phyloP scores from a whole-genome alignment of 768 basidiomycete genomes.

The Solioccasus polychromus region DNA sequence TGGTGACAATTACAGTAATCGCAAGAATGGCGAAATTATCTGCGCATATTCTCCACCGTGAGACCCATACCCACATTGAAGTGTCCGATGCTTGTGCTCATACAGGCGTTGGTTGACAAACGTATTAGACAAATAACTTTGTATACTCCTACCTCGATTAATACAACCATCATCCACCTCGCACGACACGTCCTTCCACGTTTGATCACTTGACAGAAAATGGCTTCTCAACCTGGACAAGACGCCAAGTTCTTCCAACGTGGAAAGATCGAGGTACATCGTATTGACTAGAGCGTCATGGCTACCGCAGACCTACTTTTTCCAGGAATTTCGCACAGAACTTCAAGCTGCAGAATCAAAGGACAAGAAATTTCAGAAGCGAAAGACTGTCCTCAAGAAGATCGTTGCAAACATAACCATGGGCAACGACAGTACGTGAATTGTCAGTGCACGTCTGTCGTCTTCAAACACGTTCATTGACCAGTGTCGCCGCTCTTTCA shows the following conservation, averaged over 20 bases:
- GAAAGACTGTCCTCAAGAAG: slow-evolving; percentile 95
- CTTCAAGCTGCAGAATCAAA: slow-evolving; percentile 89
- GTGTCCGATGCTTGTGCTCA: too few relatives aligned
- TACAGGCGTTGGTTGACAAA: too few relatives aligned
- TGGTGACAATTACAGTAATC: slow-evolving; percentile 3
- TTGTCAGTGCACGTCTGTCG: slow-evolving; percentile 8
- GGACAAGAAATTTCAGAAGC: slow-evolving; percentile 93
- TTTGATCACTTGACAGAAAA: slow-evolving; percentile 18
- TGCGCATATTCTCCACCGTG: too few relatives aligned
- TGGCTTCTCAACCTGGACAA: slow-evolving; percentile 62
- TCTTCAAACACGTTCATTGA: slow-evolving; percentile 17
- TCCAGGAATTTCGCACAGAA: slow-evolving; percentile 85
- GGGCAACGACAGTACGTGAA: slow-evolving; percentile 93
- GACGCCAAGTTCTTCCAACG: slow-evolving; percentile 92
- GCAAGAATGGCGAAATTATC: slow-evolving; percentile 16
- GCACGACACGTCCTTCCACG: too few relatives aligned
- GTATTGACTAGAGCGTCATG: slow-evolving; percentile 1
- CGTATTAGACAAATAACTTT: too few relatives aligned
- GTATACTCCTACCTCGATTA: too few relatives aligned
- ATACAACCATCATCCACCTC: too few relatives aligned
- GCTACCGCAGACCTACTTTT: slow-evolving; percentile 15
- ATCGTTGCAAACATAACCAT: slow-evolving; percentile 99
- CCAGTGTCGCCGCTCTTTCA: slow-evolving; percentile 91
- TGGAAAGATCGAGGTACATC: slow-evolving; percentile 82
- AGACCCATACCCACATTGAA: too few relatives aligned